phyloP scores from a whole-genome alignment of 2,329 filamentous ascomycete genomes.

The Monosporascus sp. region DNA sequence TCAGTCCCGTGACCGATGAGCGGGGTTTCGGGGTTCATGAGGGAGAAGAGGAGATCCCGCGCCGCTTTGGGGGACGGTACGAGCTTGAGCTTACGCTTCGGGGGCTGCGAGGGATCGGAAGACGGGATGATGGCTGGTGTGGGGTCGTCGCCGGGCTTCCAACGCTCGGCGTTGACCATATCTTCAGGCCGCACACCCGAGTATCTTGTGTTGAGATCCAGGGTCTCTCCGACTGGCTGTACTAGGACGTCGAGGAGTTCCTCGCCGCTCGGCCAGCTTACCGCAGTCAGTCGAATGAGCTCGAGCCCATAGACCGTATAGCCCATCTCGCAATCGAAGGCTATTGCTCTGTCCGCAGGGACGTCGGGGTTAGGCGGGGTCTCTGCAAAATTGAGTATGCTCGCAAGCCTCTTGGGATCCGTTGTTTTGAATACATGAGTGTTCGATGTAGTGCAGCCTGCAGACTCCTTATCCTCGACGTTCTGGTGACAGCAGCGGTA shows the following conservation, averaged over 20 bases:
- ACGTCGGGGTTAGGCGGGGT: conserved; percentile 63
- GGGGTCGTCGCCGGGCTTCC: conserved; percentile 28
- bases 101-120: conserved; percentile 17
- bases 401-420: conserved; percentile 69
- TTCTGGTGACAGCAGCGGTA: conserved; percentile 76
- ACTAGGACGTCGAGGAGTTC: conserved; percentile 80
- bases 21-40: conserved; percentile 71
- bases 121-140: conserved; percentile 18
- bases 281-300: conserved; percentile 81
- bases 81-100: conserved; percentile 54
- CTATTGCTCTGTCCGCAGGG: conserved; percentile 57
- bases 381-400: conserved; percentile 70
- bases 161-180: conserved; percentile 62
- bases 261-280: conserved; percentile 76
- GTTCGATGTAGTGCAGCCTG: conserved; percentile 65
- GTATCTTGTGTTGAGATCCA: conserved; percentile 89
- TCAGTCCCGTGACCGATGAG: conserved; percentile 91
- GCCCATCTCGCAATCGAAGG: conserved; percentile 96
- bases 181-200: conserved; percentile 81
- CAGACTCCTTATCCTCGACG: conserved; percentile 54
- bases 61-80: conserved; percentile 71
- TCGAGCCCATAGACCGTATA: conserved; percentile 88
- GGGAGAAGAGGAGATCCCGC: conserved; percentile 68
- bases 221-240: conserved; percentile 71
- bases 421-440: conserved; percentile 86